Conservation (phyloP, 169 alveolate genomes). For the Ichthyophthirius multifiliis region DNA sequence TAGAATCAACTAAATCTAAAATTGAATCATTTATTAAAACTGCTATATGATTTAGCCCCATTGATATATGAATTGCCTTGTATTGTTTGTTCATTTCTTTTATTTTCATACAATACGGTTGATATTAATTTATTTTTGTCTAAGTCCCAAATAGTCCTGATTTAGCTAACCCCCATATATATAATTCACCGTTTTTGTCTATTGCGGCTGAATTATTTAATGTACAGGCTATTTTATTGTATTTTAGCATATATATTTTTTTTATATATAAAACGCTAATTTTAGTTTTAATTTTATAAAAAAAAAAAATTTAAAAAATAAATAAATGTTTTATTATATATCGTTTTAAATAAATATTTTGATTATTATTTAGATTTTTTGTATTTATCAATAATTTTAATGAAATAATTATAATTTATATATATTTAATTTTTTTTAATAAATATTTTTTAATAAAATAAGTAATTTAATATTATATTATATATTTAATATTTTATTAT, state of each 20-base stretch:
- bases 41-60: conserved; percentile 19
- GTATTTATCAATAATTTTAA: too few relatives aligned
- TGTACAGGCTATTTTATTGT: not conserved
- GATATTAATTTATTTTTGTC: not conserved
- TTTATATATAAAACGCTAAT: too few relatives aligned
- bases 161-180: conserved; percentile 14
- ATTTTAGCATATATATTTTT: not conserved
- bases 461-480: too few relatives aligned
- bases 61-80: not conserved
- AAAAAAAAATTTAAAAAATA: too few relatives aligned
- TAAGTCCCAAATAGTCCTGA: not conserved
- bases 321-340: too few relatives aligned
- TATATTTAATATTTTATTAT: too few relatives aligned
- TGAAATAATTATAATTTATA: too few relatives aligned
- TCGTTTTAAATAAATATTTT: too few relatives aligned
- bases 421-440: too few relatives aligned
- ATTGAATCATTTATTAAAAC: not conserved
- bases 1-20: not conserved
- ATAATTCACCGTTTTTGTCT: not conserved
- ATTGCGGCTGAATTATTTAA: conserved; percentile 10
- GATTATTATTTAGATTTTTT: too few relatives aligned
- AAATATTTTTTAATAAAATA: too few relatives aligned
- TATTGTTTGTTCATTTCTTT: not conserved
- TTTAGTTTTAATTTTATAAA: too few relatives aligned
- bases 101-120: not conserved